Evolutionary conservation across 2,329 filamentous ascomycete genomes (phyloP).

Genomic region (Beauveria australis): DNA sequence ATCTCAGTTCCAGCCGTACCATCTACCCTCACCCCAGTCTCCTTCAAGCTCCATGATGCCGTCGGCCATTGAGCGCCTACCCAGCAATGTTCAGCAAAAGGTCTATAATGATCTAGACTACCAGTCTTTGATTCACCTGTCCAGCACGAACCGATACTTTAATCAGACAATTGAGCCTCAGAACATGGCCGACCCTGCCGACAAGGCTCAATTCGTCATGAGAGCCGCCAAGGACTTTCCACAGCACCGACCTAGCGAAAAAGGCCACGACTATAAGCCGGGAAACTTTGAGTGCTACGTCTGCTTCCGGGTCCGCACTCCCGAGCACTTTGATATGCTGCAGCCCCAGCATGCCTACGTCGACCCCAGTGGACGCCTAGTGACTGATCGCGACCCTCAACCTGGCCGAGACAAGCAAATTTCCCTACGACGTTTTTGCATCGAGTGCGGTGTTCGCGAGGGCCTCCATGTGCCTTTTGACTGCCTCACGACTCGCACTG

Average conservation of each 20-base stretch:
- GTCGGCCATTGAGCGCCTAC: conserved; percentile 26
- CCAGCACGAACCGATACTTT: conserved; percentile 28
- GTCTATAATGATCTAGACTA: conserved; percentile 31
- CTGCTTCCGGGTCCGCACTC: conserved; percentile 32
- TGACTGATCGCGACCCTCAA: conserved; percentile 22
- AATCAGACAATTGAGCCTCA: conserved; percentile 25
- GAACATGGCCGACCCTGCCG: conserved; percentile 24
- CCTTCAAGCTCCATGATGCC: conserved; percentile 14
- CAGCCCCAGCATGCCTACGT: conserved; percentile 26
- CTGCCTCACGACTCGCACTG: conserved; percentile 28
- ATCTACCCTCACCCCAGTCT: conserved; percentile 10
- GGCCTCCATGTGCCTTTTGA: conserved; percentile 31
- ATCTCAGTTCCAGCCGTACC: conserved; percentile 11
- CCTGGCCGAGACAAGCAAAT: conserved; percentile 21
- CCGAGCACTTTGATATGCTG: conserved; percentile 30
- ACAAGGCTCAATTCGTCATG: conserved; percentile 34
- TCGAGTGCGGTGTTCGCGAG: conserved; percentile 31
- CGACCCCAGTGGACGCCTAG: conserved; percentile 22
- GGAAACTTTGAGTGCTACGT: conserved; percentile 36
- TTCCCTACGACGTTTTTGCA: conserved; percentile 31
- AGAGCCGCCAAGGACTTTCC: conserved; percentile 32
- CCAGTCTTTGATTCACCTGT: conserved; percentile 32
- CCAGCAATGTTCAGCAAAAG: conserved; percentile 24
- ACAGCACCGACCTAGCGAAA: conserved; percentile 30
- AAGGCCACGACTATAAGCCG: conserved; percentile 28